A percentile compares a stretch with the other conserved stretches of the same genome.
Conservation (phyloP, 257 asterid genomes). For the Petrea volubilis region DNA sequence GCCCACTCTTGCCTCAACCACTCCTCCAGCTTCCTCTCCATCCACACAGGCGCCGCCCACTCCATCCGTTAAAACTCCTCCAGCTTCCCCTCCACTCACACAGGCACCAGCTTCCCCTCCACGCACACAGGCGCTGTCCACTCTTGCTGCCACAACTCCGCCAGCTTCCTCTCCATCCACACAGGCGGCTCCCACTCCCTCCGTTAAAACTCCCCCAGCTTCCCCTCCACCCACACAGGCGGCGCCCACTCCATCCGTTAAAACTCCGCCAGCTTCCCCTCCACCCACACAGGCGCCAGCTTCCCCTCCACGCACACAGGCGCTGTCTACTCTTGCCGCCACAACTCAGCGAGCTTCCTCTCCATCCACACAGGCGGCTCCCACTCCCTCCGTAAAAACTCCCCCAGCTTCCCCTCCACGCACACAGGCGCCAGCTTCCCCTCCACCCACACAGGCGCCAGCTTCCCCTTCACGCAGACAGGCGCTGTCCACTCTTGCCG, state of each 20-base stretch:
- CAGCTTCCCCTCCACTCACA: too few relatives aligned
- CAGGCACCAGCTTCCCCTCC: too few relatives aligned
- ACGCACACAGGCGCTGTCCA: constrained; percentile 14
- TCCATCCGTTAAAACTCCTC: not conserved
- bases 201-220: not conserved
- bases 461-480: constrained; percentile 29
- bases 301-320: too few relatives aligned
- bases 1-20: constrained; percentile 5
- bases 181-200: constrained; percentile 23
- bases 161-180: constrained; percentile 24
- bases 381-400: too few relatives aligned
- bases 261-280: too few relatives aligned
- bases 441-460: not conserved
- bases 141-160: constrained; percentile 19
- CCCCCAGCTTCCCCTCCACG: too few relatives aligned
- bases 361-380: constrained; percentile 14
- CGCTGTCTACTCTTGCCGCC: too few relatives aligned
- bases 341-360: too few relatives aligned
- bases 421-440: too few relatives aligned
- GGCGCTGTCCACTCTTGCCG: too few relatives aligned
- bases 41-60: not conserved
- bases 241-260: too few relatives aligned
- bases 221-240: constrained; percentile 26
- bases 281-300: too few relatives aligned
- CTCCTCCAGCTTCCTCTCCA: constrained; percentile 30